Evolutionary conservation across 768 basidiomycete species (phyloP), one percentile per base, ranked within the genome.

Genomic region (Suillus fuscotomentosus): DNA sequence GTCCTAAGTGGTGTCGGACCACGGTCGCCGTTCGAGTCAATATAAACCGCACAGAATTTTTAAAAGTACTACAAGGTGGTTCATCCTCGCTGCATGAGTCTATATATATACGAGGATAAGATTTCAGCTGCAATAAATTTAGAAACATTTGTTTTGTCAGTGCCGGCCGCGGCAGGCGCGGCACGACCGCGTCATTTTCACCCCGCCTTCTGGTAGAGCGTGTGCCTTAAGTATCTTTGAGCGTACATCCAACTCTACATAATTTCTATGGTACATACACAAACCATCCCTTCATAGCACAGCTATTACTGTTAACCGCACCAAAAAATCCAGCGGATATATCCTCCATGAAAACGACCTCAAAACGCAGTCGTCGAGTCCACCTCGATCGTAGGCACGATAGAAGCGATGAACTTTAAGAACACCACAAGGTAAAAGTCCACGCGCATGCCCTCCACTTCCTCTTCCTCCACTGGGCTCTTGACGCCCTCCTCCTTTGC

Each of bases 401-500:
- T 97, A 60, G 92, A 94, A 13, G 95, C 95, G 73, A 99, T 97
- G 79, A 99, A 99, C 84, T 99, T 99, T 81, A 99, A 87, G 87
- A 99, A 99, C 62, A 95, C 95, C 70, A 97, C 94, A 60, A 97
- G 86, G 76, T 99, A 99, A 79, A 97, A 97, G 77, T 99, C 97
- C 50, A 99, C 97, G 41, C 96, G 84, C 85, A 99, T 89, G 42
- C 95, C 96, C 71, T 95, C 94, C 14, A 87, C 80, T 50, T 90
- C 89, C 47, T 94, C 88, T 4, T 89, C 91, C 2, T 85, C 86
- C 1, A 69, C 65, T 8, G 70, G 70, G 20, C 60, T 65, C 71
- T 84, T 86, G 0, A 6, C 10, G 10, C 27, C 27, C 55, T 83
- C 81, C 43, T 87, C 85, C 74, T 87, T 87, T 63, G 75, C 78